Evolutionary conservation across 192 early-diverging fungal species (phyloP), one percentile per base, ranked within the genome.

Genomic region (Podila clonocystis): DNA sequence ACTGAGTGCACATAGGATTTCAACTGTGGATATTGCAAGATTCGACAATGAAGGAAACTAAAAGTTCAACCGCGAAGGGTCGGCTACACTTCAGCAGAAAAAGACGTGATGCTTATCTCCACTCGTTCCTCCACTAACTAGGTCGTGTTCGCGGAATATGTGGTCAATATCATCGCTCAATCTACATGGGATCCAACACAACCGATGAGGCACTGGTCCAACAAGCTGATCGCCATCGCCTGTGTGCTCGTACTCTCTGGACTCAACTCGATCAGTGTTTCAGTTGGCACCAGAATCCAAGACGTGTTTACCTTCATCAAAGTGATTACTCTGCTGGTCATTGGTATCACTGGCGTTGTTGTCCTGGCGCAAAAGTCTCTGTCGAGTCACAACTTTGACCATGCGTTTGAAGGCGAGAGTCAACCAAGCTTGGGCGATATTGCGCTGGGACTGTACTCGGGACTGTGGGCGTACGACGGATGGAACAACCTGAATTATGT

Each of bases 401-500:
- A 86, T 63, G 77, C 89, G 12, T 93, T 94, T 68, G 74, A 74
- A n/a, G 87, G 89, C 4, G 74, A 84, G 29, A 86, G 85, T n/a
- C 31, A 85, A 31, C 84, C 76, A 20, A 89, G 77, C 52, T 74
- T 87, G 19, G 91, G 93, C 4, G 88, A 93, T 24, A 93, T 93
- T 83, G 87, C 94, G 20, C 22, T 95, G 38, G 94, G 93, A 29
- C 82, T 94, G 30, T 94, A 94, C 73, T 91, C 90, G 22, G 86
- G 86, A 82, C 75, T 86, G 22, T 89, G 78, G 92, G 91, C 83
- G 65, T 96, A 86, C 22, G 82, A 65, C 86, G 91, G 84, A 75
- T 93, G 74, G 90, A 91, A 91, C 41, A 95, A 94, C 66, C 74
- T 95, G 20, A 93, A 93, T 65, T 95, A 94, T 72, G 90, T 92